Base-by-base conservation (phyloP, 805 yeast genomes). In the Suhomyces sp. region DNA sequence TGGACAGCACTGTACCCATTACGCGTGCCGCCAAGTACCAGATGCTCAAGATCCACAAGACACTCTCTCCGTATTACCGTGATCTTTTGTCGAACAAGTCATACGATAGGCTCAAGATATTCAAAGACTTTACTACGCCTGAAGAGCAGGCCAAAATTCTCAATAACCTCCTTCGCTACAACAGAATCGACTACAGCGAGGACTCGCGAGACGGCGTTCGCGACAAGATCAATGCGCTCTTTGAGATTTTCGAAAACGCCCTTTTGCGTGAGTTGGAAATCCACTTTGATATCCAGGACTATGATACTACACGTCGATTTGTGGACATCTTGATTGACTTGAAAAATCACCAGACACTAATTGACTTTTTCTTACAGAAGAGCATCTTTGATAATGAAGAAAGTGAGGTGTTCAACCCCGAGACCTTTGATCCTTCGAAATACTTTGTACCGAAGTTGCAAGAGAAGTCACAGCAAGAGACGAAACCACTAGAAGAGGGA, bases 161-260 rank as follows among this genome's bases (percentile, higher is more conserved):
- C 35, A 63, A 65, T 17, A 76, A 76, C 49, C 66, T 82, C 12
- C 59, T 69, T 52, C 63, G 63, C 44, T 80, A 73, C 61, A 72
- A 78, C 24, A 60, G 60, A 40, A 62, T 73, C 9, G 79, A 64
- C 57, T 65, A 58, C 41, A 58, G 62, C 46, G 71, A 62, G 60
- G 71, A 55, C 44, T 62, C 67, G 13, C 60, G 69, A 59, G 62
- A 53, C 52, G 51, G 56, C 47, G 71, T 60, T 54, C 72, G 63
- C 59, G 76, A 64, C 60, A 78, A 82, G 54, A 67, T 87, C 46
- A 78, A 76, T 36, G 76, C 87, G 3, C 73, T 85, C 10, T 66
- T 83, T 38, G 93, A 87, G 60, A 73, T 88, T 17, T 88, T 90
- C 63, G 86, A 87, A 41, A 86, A 80, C 63, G 88, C 94, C 0